These are phyloP conservation scores for Dryadomyces quercus-mongolicae DNA, from an alignment of 2,329 filamentous ascomycete species.

Conservation along the genomic window DNA sequence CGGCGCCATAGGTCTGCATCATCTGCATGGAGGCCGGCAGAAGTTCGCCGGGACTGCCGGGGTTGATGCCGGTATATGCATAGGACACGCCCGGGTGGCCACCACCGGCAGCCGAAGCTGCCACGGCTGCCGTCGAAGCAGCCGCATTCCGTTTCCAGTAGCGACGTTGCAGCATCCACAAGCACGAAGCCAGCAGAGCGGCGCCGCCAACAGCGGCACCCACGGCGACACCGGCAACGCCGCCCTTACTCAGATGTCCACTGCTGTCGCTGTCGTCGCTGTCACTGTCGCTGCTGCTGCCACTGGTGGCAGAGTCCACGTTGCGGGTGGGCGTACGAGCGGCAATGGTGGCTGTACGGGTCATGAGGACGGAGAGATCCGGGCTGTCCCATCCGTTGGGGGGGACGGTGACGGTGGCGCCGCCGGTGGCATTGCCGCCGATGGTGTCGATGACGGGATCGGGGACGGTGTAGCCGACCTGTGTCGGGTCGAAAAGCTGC, in stretches of 20 bases:
- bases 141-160: conserved; percentile 1
- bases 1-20: not conserved
- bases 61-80: not conserved
- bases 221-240: conserved; percentile 31
- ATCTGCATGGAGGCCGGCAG: not conserved
- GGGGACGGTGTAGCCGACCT: conserved; percentile 43
- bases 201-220: conserved; percentile 21
- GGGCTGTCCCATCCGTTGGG: conserved; percentile 32
- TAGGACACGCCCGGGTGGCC: not conserved
- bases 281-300: conserved; percentile 7
- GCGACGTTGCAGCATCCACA: conserved; percentile 3
- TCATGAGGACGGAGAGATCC: conserved; percentile 42
- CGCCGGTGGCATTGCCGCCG: conserved; percentile 37
- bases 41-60: not conserved
- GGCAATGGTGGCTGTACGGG: conserved; percentile 31
- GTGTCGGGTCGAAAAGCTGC: conserved; percentile 35
- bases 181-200: conserved; percentile 13
- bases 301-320: conserved; percentile 15
- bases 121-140: not conserved
- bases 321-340: conserved; percentile 38
- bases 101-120: not conserved
- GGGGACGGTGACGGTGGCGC: conserved; percentile 40
- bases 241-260: conserved; percentile 21
- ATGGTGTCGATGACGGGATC: conserved; percentile 34
- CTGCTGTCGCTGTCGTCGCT: conserved; percentile 4